These are phyloP conservation scores for Fraxinus dipetala DNA, from an alignment of 305 asterid species.

Conservation along the genomic window DNA sequence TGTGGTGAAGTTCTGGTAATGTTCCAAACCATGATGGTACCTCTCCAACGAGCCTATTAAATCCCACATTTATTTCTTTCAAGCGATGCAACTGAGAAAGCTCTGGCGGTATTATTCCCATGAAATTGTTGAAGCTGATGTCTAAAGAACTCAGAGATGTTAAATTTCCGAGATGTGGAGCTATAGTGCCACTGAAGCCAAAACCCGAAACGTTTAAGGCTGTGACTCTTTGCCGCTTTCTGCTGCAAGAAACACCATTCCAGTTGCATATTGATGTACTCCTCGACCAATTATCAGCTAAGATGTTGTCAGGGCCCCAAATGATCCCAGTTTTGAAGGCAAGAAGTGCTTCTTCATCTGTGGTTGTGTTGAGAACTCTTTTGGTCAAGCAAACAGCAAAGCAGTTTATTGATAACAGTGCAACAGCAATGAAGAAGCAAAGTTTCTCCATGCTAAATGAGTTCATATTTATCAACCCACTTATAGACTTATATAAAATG, in stretches of 20 bases:
- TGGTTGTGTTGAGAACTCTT: background rate
- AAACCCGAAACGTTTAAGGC: constrained; percentile 18
- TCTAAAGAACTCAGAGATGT: constrained; percentile 26
- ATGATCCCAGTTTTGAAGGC: constrained; percentile 26
- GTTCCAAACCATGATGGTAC: constrained; percentile 20
- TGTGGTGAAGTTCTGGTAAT: constrained; percentile 14
- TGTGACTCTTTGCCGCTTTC: background rate
- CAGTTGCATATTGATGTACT: constrained; percentile 25
- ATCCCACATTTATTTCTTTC: constrained; percentile 2
- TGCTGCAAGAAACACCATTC: constrained; percentile 29
- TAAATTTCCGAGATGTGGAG: constrained; percentile 35
- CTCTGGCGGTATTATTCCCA: constrained; percentile 16
- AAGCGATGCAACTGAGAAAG: constrained; percentile 18
- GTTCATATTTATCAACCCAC: background rate
- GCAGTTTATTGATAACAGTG: background rate
- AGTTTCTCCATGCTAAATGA: background rate
- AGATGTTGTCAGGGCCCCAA: constrained; percentile 15
- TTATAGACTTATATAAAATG: background rate
- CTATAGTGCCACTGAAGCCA: constrained; percentile 21
- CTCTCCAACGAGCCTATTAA: constrained; percentile 19
- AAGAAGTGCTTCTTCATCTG: constrained; percentile 25
- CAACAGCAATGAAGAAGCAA: background rate
- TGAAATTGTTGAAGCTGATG: constrained; percentile 23
- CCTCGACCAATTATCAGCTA: constrained; percentile 27
- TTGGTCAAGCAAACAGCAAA: background rate